Base-by-base conservation (phyloP, 257 asterid genomes). In the Scutellaria minor region DNA sequence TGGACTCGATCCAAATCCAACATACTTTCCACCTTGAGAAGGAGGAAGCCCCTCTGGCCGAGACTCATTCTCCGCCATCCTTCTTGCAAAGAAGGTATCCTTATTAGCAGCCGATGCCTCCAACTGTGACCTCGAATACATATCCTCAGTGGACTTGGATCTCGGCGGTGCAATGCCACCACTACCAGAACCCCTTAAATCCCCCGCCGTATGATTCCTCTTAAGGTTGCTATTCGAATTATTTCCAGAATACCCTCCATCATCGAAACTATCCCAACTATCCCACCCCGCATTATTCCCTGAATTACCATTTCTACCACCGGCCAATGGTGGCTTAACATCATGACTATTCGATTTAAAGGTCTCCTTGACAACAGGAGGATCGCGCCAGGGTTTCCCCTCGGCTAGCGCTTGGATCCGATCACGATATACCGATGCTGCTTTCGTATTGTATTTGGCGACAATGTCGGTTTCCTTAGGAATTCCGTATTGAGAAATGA, bases 11-110 rank as follows among this genome's bases (percentile, higher is more conserved):
- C 98, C 97, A 60, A 90, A 93, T 31, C 98, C 98, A 3, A 93
- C 96, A 77, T 89, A 93, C 83, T 93, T 93, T 64, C 97, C 98
- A 7, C 97, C 98, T 77, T 90, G 93, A 14, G 98, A 90, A 3
- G 98, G 98, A 7, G 90, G 97, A 57, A 93, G 45, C 44, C 98
- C 97, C 74, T 89, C 97, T 0, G 97, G 96, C 66, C 87, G 71
- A 0, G 91, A 78, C 76, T 87, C 88, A 62, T 93, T 93, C 77
- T 93, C 97, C 2, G 73, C 72, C 72, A 93, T 83, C 75, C 75
- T 90, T 80, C 81, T 84, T 1, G 96, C 82, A 52, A 93, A 93
- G 80, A 87, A 90, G 18, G 68, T 68, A 65, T 82, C 97, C 61
- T 93, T 93, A 68, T 88, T 89, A 2, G 96, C 96, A 3, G 98